phyloP scores from a whole-genome alignment of 495 filamentous ascomycete genomes.

The Penicillium turbatum region DNA sequence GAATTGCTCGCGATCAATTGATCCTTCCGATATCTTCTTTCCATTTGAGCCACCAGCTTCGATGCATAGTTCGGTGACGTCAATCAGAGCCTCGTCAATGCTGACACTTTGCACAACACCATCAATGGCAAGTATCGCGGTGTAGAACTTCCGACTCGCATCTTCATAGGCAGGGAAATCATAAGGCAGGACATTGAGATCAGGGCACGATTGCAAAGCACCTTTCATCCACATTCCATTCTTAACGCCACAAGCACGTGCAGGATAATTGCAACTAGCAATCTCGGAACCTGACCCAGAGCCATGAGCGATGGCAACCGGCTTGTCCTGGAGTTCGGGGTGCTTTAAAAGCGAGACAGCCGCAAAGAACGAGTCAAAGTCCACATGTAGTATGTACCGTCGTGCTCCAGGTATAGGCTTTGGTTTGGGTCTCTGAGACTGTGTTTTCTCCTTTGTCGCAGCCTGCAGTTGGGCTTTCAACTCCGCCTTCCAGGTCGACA shows the following conservation, averaged over 20 bases:
- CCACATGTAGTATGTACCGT: conserved; percentile 88
- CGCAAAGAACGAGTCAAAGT: conserved; percentile 97
- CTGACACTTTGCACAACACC: conserved; percentile 92
- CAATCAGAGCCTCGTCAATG: conserved; percentile 87
- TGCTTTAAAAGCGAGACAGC: conserved; percentile 78
- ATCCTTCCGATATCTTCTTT: conserved; percentile 62
- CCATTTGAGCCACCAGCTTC: conserved; percentile 64
- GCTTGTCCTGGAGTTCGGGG: conserved; percentile 74
- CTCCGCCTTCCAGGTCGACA: conserved; percentile 93
- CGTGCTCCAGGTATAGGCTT: conserved; percentile 57
- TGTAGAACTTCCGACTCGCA: conserved; percentile 83
- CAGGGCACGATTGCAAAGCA: conserved; percentile 76
- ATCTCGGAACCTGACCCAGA: conserved; percentile 85
- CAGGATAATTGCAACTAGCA: conserved; percentile 93
- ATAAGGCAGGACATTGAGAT: conserved; percentile 82
- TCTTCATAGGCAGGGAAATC: conserved; percentile 94
- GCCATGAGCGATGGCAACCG: conserved; percentile 85
- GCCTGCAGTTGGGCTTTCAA: conserved; percentile 81
- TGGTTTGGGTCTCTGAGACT: conserved; percentile 45
- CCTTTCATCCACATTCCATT: conserved; percentile 99
- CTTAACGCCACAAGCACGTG: conserved; percentile 77
- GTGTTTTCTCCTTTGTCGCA: conserved; percentile 63
- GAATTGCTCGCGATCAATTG: conserved; percentile 74
- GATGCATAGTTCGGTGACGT: conserved; percentile 65
- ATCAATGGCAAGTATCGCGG: conserved; percentile 70